These are phyloP conservation scores for Tricholoma saponaceum DNA, from an alignment of 768 basidiomycete genomes.

Conservation along the genomic window DNA sequence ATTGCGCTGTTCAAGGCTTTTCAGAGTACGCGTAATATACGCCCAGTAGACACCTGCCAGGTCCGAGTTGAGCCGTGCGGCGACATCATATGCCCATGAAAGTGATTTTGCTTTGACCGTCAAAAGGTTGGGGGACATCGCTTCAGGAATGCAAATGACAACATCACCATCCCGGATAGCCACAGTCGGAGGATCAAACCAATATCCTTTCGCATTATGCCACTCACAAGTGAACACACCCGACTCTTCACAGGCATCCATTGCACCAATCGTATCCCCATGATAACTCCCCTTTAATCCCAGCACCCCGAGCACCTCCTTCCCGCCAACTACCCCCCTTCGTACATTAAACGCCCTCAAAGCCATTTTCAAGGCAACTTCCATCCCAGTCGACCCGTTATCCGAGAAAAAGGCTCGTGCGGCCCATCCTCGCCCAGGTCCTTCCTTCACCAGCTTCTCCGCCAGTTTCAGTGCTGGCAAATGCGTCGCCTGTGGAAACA, in stretches of 20 bases:
- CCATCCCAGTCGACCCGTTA: constrained; percentile 95
- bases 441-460: constrained; percentile 67
- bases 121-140: constrained; percentile 15
- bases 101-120: constrained; percentile 40
- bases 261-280: constrained; percentile 95
- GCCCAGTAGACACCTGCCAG: constrained; percentile 62
- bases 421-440: constrained; percentile 91
- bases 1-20: constrained; percentile 32
- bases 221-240: constrained; percentile 94
- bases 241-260: constrained; percentile 86
- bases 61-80: constrained; percentile 49
- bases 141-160: constrained; percentile 49
- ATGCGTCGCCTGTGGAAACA: constrained; percentile 89
- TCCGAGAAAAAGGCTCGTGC: constrained; percentile 89
- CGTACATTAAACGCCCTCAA: constrained; percentile 57
- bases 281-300: constrained; percentile 94
- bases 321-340: constrained; percentile 17
- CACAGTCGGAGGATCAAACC: constrained; percentile 89
- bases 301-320: constrained; percentile 65
- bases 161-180: constrained; percentile 58
- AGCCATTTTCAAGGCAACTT: constrained; percentile 98
- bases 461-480: constrained; percentile 81
- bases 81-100: constrained; percentile 66
- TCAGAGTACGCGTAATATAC: constrained; percentile 53
- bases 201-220: constrained; percentile 89